Evolutionary conservation across 1,284 basidiomycete species (phyloP).

Genomic region (Puccinia coronata): DNA sequence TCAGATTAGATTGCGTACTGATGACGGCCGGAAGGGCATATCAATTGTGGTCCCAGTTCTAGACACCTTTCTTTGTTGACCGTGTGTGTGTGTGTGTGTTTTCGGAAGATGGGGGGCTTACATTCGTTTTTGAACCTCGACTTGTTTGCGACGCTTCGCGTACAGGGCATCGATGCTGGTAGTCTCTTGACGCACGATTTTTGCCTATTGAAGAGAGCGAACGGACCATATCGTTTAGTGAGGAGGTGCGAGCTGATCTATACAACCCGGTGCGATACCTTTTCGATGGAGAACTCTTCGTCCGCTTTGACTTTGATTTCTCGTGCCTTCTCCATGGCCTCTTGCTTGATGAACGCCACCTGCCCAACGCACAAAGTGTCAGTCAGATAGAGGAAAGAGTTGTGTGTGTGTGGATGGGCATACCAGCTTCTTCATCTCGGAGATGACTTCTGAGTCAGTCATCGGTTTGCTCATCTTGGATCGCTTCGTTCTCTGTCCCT

Average conservation of each 20-base stretch:
- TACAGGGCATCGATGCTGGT: slow-evolving; percentile 85
- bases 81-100: too few relatives aligned
- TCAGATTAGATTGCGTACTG: slow-evolving; percentile 91
- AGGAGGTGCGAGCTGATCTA: neutral
- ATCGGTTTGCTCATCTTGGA: slow-evolving; percentile 49
- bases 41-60: neutral
- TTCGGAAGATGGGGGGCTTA: slow-evolving; percentile 60
- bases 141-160: slow-evolving; percentile 91
- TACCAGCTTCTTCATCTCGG: slow-evolving; percentile 50
- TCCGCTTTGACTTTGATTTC: slow-evolving; percentile 95
- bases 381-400: too few relatives aligned
- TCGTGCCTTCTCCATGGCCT: slow-evolving; percentile 92
- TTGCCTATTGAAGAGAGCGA: slow-evolving; percentile 67
- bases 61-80: too few relatives aligned
- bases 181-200: slow-evolving; percentile 90
- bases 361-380: too few relatives aligned
- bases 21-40: neutral
- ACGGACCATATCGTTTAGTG: neutral
- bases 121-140: slow-evolving; percentile 93
- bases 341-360: slow-evolving; percentile 96
- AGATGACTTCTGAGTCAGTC: slow-evolving; percentile 49
- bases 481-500: too few relatives aligned
- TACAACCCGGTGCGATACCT: slow-evolving; percentile 64
- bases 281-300: slow-evolving; percentile 95
- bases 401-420: neutral